These are phyloP conservation scores for Penstemon barbatus DNA, from an alignment of 257 asterid species.

Conservation along the genomic window DNA sequence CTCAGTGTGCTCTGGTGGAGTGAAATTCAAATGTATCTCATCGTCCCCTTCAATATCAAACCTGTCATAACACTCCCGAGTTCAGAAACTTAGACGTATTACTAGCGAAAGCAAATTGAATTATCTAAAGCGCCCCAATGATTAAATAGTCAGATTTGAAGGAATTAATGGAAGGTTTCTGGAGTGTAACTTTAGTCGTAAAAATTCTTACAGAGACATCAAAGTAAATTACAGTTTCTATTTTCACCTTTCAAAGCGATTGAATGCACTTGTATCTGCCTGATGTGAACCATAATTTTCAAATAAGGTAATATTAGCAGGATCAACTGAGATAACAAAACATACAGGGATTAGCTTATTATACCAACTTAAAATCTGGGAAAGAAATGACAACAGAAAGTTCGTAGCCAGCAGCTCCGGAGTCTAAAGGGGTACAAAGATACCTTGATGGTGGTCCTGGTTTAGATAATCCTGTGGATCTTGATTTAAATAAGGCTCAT, in stretches of 20 bases:
- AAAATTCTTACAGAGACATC: conserved; percentile 8
- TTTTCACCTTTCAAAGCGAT: conserved; percentile 77
- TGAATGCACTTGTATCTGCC: conserved; percentile 50
- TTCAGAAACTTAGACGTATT: conserved; percentile 21
- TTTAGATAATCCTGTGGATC: conserved; percentile 40
- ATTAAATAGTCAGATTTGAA: conserved; percentile 4
- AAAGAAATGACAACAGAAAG: conserved; percentile 12
- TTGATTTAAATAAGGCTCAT: conserved; percentile 46
- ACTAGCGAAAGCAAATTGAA: conserved; percentile 10
- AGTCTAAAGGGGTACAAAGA: conserved; percentile 19
- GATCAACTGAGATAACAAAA: conserved; percentile 56
- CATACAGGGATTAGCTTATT: conserved; percentile 24
- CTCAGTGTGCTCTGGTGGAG: conserved; percentile 51
- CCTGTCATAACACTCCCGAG: conserved; percentile 42
- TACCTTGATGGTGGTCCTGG: conserved; percentile 82
- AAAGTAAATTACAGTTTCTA: conserved; percentile 7
- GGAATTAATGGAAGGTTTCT: conserved; percentile 12
- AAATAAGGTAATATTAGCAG: conserved; percentile 66
- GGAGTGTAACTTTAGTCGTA: conserved; percentile 15
- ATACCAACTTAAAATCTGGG: conserved; percentile 12
- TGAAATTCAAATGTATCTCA: conserved; percentile 55
- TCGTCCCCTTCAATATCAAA: conserved; percentile 83
- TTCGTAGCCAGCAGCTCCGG: not conserved
- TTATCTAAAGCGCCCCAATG: conserved; percentile 13
- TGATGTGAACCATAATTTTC: conserved; percentile 51